Evolutionary conservation across 768 basidiomycete genomes (phyloP), one percentile per base, ranked within the genome.

Genomic region (Porpolomopsis calyptriformis): DNA sequence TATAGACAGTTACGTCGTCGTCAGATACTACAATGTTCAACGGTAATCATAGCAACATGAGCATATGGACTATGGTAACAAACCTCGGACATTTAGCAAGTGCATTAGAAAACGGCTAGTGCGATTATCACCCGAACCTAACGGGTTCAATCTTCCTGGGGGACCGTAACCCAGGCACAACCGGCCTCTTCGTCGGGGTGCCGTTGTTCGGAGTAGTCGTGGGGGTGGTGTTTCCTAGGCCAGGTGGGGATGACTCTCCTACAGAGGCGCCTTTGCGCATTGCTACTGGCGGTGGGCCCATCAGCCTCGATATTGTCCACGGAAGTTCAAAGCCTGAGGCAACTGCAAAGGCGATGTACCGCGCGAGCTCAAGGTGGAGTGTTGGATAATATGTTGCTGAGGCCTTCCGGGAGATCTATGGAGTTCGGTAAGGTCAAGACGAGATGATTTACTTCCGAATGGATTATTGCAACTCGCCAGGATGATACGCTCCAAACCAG

Each of bases 361-460:
- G 79, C 11, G 91, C 77, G 42, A 99, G 69, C 63, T 99, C 94
- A 33, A 98, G 80, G 62, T 99, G 96, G 1, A 99, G 75, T 2
- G 80, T 84, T 0, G 92, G 90, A 62, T 99, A 99, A 63, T 96
- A 97, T 10, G 84, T 81, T 19, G 84, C 80, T 14, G 93, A 97
- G 12, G 96, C 91, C 64, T 97, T 97, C 42, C 96, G 85, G 1
- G 90, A 79, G 36, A 93, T 89, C 93, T 98, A 37, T 24, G n/a
- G 11, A 36, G 11, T 43, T 29, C 8, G 11, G 18, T n/a, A 19
- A 24, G 31, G 12, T 44, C 18, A n/a, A 9, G 12, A 14, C n/a
- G 10, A 34, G 10, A 41, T 4, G 18, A 20, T 2, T n/a, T n/a
- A 20, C 19, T 12, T 14, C 2, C 11, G 18, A 8, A 16, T 5